phyloP scores from a whole-genome alignment of 2,329 filamentous ascomycete species.

The Pseudopyricularia javanii region DNA sequence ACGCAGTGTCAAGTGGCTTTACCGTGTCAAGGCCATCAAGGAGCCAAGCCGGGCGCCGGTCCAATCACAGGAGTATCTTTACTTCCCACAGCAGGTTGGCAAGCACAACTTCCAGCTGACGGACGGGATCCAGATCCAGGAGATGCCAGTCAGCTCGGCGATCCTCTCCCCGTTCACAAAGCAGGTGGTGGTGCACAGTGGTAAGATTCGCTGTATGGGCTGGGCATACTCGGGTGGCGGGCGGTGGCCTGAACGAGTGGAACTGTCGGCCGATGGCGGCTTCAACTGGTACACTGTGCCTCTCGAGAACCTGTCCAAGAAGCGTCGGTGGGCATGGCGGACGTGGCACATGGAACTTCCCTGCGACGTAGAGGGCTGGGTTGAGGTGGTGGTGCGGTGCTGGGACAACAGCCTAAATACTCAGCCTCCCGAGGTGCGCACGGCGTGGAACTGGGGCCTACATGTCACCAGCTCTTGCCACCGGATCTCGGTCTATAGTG shows the following conservation, averaged over 20 bases:
- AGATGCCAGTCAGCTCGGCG: conserved; percentile 57
- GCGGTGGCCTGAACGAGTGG: conserved; percentile 49
- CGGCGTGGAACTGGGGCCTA: conserved; percentile 52
- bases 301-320: conserved; percentile 44
- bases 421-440: conserved; percentile 40
- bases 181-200: conserved; percentile 48
- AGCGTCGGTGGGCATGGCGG: conserved; percentile 52
- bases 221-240: conserved; percentile 49
- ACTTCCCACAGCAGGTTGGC: conserved; percentile 56
- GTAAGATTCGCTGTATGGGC: conserved; percentile 41
- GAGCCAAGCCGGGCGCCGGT: conserved; percentile 45
- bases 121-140: conserved; percentile 55
- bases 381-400: conserved; percentile 44
- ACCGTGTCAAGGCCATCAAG: conserved; percentile 47
- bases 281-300: conserved; percentile 54
- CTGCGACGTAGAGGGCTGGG: conserved; percentile 48
- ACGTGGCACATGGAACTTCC: conserved; percentile 52
- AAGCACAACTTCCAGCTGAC: conserved; percentile 51
- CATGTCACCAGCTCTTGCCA: conserved; percentile 54
- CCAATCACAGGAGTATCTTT: conserved; percentile 54
- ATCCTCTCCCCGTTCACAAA: conserved; percentile 53
- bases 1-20: conserved; percentile 51
- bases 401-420: conserved; percentile 53
- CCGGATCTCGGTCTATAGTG: conserved; percentile 47
- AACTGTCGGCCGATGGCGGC: conserved; percentile 51